Base-by-base conservation (phyloP, 202 grass and related monocot genomes). In the Dendrocalamus latiflorus region DNA sequence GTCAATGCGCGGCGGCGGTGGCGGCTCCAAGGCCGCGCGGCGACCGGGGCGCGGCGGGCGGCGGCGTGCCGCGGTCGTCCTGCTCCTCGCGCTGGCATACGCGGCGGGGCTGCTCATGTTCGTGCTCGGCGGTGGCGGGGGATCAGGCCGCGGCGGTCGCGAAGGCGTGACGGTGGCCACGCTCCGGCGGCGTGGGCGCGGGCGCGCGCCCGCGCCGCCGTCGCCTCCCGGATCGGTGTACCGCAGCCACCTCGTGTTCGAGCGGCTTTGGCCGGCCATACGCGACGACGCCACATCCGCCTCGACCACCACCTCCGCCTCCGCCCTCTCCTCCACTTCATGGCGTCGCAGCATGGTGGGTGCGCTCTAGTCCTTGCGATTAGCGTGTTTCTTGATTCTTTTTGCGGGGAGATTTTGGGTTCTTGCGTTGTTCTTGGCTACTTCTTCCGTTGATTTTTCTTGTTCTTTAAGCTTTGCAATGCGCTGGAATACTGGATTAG, bases 221-320 rank as follows among this genome's bases (percentile, higher is more conserved):
- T 17, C 68, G 12, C 86, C 60, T 8, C 83, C 83, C 0, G 95
- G 95, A 8, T 95, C 93, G 10, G 80, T 93, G 51, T 98, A 98
- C 89, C 87, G 86, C 36, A 95, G 93, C 80, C 84, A 92, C 77
- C 83, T 87, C 72, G 85, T 92, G 80, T 95, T 98, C 85, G 70
- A 90, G 48, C 88, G 85, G 26, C 87, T 98, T 0, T 95, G 89
- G 95, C 87, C 91, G 36, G 77, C 73, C 81, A 98, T 98, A 78
- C 83, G 89, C 73, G 85, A 90, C 72, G 78, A 82, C 57, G 72
- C 78, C 21, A 12, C 58, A 24, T 5, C 26, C 72, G 71, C 70
- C 15, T 72, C 70, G 1, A 43, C 82, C 68, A 60, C 84, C 20
- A 13, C n/a, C n/a, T n/a, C n/a, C n/a, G n/a, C 71, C 56, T 66